These are phyloP conservation scores for Penicillium canariense DNA, from an alignment of 495 filamentous ascomycete genomes.

Conservation along the genomic window DNA sequence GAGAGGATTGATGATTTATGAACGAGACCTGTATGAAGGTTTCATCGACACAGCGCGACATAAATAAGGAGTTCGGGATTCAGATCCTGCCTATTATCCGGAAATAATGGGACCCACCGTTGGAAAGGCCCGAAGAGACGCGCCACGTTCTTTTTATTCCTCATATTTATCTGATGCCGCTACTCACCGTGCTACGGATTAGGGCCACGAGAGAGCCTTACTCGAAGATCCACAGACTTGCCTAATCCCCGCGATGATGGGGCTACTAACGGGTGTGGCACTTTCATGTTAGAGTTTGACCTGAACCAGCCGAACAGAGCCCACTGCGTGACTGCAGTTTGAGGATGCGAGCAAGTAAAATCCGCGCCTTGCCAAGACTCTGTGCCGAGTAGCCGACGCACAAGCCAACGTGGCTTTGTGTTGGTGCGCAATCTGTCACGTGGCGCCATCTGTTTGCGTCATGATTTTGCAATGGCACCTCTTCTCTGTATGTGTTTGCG, in stretches of 20 bases:
- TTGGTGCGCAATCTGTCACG: conserved; percentile 3
- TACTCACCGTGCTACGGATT: too few species aligned
- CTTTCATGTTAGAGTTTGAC: not conserved
- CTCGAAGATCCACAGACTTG: not conserved
- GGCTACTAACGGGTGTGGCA: conserved; percentile 2
- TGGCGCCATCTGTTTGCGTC: conserved; percentile 2
- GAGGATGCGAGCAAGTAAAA: too few species aligned
- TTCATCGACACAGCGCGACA: not conserved
- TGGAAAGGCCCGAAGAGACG: too few species aligned
- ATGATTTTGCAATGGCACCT: not conserved
- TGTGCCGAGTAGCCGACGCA: conserved; percentile 16
- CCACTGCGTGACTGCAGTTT: too few species aligned
- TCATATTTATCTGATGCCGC: not conserved
- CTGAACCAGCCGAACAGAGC: too few species aligned
- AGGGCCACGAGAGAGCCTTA: too few species aligned
- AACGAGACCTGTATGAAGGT: not conserved
- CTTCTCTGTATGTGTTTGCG: not conserved
- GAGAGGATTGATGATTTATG: not conserved
- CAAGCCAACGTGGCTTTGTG: conserved; percentile 7
- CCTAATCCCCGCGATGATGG: too few species aligned
- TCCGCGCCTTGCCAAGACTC: not conserved
- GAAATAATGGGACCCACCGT: too few species aligned
- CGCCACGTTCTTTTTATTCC: not conserved
- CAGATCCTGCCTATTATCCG: not conserved
- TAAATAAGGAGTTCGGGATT: not conserved